A percentile compares a stretch with the other conserved stretches of the same genome.
Evolutionary conservation across 208 protist genomes (phyloP).

Genomic region (Leishmania aethiopica): DNA sequence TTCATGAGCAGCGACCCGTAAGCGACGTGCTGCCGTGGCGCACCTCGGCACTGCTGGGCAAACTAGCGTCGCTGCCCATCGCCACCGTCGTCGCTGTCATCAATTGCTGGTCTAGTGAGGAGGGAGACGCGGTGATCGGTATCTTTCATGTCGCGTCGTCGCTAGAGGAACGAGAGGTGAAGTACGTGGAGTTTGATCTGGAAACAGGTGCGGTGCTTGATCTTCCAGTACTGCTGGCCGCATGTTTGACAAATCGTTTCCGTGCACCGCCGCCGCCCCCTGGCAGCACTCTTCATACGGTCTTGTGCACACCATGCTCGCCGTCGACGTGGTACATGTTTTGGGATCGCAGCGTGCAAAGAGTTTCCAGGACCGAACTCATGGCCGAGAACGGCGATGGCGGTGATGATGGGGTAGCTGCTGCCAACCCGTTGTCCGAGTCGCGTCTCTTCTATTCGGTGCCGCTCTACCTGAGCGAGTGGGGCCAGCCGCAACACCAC

Average conservation of each 20-base stretch:
- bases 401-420: not conserved
- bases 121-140: constrained; percentile 5
- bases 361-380: not conserved
- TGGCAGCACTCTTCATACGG: constrained; percentile 13
- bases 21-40: constrained; percentile 22
- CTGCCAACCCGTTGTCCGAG: constrained; percentile 1
- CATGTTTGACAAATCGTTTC: constrained; percentile 11
- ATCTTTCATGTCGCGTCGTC: constrained; percentile 23
- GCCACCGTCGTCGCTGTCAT: constrained; percentile 10
- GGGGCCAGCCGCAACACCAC: constrained; percentile 27
- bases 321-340: constrained; percentile 26
- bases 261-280: not conserved
- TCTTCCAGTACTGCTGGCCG: constrained; percentile 1
- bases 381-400: not conserved
- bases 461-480: constrained; percentile 13
- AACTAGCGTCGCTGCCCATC: constrained; percentile 47
- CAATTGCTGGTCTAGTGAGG: constrained; percentile 25
- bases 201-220: not conserved
- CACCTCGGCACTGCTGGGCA: constrained; percentile 7
- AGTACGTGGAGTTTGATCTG: constrained; percentile 29
- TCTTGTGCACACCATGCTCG: constrained; percentile 12
- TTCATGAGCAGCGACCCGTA: constrained; percentile 16
- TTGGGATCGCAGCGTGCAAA: constrained; percentile 18
- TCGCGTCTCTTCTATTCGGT: constrained; percentile 28
- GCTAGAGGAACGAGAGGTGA: not conserved